Evolutionary conservation across 768 basidiomycete species (phyloP).

Genomic region (Cubamyces sp.): DNA sequence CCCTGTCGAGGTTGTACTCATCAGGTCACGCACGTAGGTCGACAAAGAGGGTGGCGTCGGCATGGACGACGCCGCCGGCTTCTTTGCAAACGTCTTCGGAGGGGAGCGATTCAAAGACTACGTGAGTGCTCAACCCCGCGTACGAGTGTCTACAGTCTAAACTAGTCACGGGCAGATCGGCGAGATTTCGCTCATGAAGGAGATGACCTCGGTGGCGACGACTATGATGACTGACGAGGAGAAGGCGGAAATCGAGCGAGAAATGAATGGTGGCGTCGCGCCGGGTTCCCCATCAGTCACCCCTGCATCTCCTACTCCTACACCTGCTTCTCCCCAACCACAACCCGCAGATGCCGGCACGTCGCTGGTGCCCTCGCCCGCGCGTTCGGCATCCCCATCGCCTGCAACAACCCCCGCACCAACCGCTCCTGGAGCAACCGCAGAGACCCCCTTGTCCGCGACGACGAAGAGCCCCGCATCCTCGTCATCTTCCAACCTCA

Average conservation of each 20-base stretch:
- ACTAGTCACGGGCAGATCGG: slow-evolving; percentile 69
- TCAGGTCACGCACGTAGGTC: slow-evolving; percentile 42
- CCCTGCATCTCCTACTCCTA: slow-evolving; percentile 13
- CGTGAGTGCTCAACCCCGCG: slow-evolving; percentile 51
- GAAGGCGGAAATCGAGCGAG: slow-evolving; percentile 81
- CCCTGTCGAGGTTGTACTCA: background rate
- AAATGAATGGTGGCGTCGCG: slow-evolving; percentile 52
- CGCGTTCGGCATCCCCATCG: slow-evolving; percentile 12
- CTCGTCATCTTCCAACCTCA: slow-evolving; percentile 27
- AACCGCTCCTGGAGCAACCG: background rate
- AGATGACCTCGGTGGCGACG: slow-evolving; percentile 82
- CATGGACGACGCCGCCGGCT: slow-evolving; percentile 91
- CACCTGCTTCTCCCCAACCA: slow-evolving; percentile 8
- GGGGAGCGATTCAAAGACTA: slow-evolving; percentile 91
- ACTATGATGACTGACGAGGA: slow-evolving; percentile 94
- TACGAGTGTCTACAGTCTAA: background rate
- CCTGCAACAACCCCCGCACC: slow-evolving; percentile 7
- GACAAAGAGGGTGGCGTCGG: slow-evolving; percentile 78
- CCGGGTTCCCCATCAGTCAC: slow-evolving; percentile 34
- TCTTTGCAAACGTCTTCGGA: slow-evolving; percentile 96
- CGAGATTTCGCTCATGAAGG: slow-evolving; percentile 95
- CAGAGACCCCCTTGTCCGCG: slow-evolving; percentile 11
- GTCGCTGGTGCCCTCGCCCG: slow-evolving; percentile 8
- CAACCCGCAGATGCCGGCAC: slow-evolving; percentile 7
- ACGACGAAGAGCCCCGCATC: slow-evolving; percentile 27